Evolutionary conservation across 768 basidiomycete species (phyloP).

Genomic region (Grammothele lineata): DNA sequence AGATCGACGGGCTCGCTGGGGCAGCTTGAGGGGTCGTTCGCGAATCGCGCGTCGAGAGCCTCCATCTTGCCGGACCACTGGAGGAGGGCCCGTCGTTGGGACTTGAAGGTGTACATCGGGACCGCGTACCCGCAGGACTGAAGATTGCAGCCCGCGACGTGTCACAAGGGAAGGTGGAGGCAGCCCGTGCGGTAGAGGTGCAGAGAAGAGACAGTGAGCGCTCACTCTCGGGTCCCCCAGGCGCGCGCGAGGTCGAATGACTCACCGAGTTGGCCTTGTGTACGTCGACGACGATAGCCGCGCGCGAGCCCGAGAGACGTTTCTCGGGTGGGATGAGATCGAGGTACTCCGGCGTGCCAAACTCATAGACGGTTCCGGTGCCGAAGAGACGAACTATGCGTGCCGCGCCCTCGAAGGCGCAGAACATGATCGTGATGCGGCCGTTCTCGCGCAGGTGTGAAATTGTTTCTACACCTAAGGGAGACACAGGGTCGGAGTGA

Average conservation of each 20-base stretch:
- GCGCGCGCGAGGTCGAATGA: background rate
- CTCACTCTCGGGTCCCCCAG: too few species aligned
- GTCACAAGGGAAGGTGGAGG: background rate
- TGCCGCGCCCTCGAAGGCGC: slow-evolving; percentile 55
- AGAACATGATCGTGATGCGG: slow-evolving; percentile 56
- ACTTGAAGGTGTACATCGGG: slow-evolving; percentile 52
- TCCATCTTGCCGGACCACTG: slow-evolving; percentile 45
- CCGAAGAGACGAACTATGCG: slow-evolving; percentile 55
- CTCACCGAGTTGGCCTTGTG: slow-evolving; percentile 47
- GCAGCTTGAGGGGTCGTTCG: too few species aligned
- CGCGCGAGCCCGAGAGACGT: slow-evolving; percentile 53
- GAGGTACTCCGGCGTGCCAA: slow-evolving; percentile 59
- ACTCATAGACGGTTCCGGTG: slow-evolving; percentile 53
- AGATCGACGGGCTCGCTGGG: too few species aligned
- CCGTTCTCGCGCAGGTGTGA: slow-evolving; percentile 60
- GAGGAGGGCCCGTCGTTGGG: slow-evolving; percentile 50
- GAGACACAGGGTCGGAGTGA: too few species aligned
- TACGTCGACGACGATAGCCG: slow-evolving; percentile 56
- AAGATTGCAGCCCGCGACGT: slow-evolving; percentile 15
- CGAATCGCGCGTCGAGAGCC: slow-evolving; percentile 29
- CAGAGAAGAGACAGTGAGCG: background rate
- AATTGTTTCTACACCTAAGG: slow-evolving; percentile 55
- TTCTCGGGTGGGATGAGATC: slow-evolving; percentile 39
- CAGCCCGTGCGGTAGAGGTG: background rate
- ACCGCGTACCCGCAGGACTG: slow-evolving; percentile 67